Evolutionary conservation across 345 rosid genomes (phyloP).

Genomic region (Hirschfeldia incana): DNA sequence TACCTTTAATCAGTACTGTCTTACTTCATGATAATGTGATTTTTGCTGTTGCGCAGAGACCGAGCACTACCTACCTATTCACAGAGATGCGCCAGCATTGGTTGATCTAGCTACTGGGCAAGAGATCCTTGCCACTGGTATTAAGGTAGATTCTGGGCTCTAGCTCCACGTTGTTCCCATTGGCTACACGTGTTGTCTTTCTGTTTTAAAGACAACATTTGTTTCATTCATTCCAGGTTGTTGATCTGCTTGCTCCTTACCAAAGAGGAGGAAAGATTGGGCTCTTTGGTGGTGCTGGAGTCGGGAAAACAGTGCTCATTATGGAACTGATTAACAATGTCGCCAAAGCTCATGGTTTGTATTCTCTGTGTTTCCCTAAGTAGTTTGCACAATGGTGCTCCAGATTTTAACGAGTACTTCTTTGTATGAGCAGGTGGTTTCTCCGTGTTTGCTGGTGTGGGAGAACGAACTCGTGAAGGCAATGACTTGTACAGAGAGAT

Average conservation of each 20-base stretch:
- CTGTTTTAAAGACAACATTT: neutral
- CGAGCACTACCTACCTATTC: constrained; percentile 86
- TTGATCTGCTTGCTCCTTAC: constrained; percentile 97
- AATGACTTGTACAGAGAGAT: constrained; percentile 98
- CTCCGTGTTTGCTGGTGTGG: constrained; percentile 99
- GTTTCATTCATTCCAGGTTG: constrained; percentile 54
- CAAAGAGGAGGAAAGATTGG: constrained; percentile 99
- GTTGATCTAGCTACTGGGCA: constrained; percentile 98
- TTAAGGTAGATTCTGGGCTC: constrained; percentile 47
- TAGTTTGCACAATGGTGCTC: neutral
- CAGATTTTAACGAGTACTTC: neutral
- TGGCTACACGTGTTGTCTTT: neutral
- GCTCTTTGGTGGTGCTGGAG: constrained; percentile 99
- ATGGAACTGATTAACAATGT: constrained; percentile 99
- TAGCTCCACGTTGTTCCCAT: neutral
- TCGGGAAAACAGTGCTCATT: constrained; percentile 95
- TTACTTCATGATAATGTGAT: neutral
- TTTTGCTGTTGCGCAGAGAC: constrained; percentile 53
- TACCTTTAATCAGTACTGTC: neutral
- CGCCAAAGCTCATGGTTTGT: constrained; percentile 93
- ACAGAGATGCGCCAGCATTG: constrained; percentile 93
- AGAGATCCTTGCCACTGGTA: constrained; percentile 94
- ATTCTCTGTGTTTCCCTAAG: neutral
- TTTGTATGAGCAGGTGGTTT: constrained; percentile 75
- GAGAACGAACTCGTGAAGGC: constrained; percentile 97